phyloP scores from a whole-genome alignment of 306 rosid genomes.

The Sicyos edulis region DNA sequence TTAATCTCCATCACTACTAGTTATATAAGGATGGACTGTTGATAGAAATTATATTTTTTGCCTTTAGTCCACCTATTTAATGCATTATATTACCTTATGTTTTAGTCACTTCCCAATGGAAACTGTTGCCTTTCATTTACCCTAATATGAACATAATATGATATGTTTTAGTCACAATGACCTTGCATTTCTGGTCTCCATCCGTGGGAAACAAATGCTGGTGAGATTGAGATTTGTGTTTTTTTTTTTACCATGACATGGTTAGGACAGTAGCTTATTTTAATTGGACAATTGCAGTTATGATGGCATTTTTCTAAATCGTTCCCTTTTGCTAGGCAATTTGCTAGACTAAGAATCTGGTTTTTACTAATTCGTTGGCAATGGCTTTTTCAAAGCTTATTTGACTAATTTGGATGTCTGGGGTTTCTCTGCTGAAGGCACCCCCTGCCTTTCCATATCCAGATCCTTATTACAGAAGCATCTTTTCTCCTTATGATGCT shows the following conservation, averaged over 20 bases:
- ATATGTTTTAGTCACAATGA: background rate
- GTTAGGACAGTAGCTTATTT: background rate
- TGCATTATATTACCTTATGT: background rate
- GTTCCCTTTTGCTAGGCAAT: background rate
- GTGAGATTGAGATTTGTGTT: constrained; percentile 3
- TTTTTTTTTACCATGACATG: background rate
- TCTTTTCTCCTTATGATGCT: constrained; percentile 83
- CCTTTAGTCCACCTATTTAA: constrained; percentile 5
- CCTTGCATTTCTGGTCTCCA: background rate
- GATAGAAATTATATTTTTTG: background rate
- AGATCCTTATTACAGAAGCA: constrained; percentile 92
- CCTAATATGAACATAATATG: background rate
- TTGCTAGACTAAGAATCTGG: background rate
- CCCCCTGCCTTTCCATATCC: constrained; percentile 80
- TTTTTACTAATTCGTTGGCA: background rate
- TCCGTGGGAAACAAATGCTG: background rate
- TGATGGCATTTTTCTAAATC: background rate
- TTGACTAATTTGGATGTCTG: constrained; percentile 23
- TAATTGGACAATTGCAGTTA: background rate
- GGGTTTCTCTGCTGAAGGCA: constrained; percentile 46
- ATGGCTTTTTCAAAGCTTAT: constrained; percentile 11
- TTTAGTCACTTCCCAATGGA: background rate
- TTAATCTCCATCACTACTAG: background rate
- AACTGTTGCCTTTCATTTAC: background rate
- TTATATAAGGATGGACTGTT: background rate